phyloP scores from a whole-genome alignment of 192 early-diverging fungal species.

The Endogone sp. region DNA sequence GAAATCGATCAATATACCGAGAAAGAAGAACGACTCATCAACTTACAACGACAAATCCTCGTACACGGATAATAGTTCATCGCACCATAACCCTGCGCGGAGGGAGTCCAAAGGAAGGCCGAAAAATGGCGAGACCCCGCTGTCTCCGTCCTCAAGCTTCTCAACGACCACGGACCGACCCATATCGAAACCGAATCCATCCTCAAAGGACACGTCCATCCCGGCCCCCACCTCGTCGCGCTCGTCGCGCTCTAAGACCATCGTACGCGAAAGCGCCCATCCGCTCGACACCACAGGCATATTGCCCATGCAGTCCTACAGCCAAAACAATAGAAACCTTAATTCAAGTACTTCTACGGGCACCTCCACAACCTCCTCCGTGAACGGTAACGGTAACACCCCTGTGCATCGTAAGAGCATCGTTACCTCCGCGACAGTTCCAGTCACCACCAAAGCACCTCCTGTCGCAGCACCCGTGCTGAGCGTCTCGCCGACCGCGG shows the following conservation, averaged over 20 bases:
- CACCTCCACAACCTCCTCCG: no score
- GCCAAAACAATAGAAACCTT: neutral
- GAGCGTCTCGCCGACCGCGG: no score
- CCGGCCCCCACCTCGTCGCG: neutral
- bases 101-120: neutral
- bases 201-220: neutral
- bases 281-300: neutral
- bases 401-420: neutral
- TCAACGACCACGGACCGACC: neutral
- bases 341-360: no score
- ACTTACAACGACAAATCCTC: neutral
- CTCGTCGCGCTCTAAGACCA: neutral
- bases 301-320: neutral
- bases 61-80: neutral
- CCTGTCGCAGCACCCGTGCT: no score
- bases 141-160: neutral
- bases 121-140: neutral
- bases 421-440: neutral
- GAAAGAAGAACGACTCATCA: constrained; percentile 2
- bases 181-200: neutral
- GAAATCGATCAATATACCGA: constrained; percentile 18
- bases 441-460: no score
- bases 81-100: neutral
- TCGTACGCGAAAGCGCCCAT: neutral
- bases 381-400: neutral